Percentiles rank a stretch among this genome's conserved stretches.
These are phyloP conservation scores for Brettanomyces bruxellensis DNA, from an alignment of 805 yeast genomes.

Conservation along the genomic window DNA sequence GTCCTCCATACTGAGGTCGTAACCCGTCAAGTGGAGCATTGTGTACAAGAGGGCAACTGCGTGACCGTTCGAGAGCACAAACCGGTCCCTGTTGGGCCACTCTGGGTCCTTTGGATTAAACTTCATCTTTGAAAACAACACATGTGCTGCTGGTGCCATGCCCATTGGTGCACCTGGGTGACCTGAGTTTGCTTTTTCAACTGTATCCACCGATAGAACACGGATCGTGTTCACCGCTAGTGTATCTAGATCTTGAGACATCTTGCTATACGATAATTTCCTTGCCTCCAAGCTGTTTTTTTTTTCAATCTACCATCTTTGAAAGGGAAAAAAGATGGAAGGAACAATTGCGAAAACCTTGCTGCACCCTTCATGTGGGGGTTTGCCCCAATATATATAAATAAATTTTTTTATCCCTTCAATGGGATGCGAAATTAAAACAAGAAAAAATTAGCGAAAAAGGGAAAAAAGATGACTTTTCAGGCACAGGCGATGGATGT, in stretches of 20 bases:
- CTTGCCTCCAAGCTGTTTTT: too few species aligned
- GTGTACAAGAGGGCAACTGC: conserved; percentile 87
- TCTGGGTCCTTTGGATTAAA: conserved; percentile 86
- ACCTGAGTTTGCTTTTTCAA: conserved; percentile 85
- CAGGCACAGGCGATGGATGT: too few species aligned
- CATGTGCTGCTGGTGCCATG: conserved; percentile 92
- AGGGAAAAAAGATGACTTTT: too few species aligned
- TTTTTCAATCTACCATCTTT: conserved; percentile 20
- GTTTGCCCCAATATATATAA: too few species aligned
- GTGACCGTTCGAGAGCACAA: conserved; percentile 93
- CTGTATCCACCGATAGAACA: conserved; percentile 80
- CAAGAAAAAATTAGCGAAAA: too few species aligned
- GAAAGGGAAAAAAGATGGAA: background rate
- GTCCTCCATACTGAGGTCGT: conserved; percentile 72
- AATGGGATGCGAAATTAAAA: too few species aligned
- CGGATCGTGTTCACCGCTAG: conserved; percentile 83
- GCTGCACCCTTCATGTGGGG: too few species aligned
- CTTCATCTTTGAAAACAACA: conserved; percentile 68
- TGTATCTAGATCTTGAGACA: conserved; percentile 39
- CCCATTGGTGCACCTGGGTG: conserved; percentile 99
- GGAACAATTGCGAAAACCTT: background rate
- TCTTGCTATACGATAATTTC: conserved; percentile 9
- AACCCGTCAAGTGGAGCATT: conserved; percentile 79
- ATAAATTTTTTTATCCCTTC: too few species aligned
- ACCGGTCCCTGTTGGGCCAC: conserved; percentile 94